Base-by-base conservation (phyloP, 805 yeast species). In the Yarrowia keelungensis region DNA sequence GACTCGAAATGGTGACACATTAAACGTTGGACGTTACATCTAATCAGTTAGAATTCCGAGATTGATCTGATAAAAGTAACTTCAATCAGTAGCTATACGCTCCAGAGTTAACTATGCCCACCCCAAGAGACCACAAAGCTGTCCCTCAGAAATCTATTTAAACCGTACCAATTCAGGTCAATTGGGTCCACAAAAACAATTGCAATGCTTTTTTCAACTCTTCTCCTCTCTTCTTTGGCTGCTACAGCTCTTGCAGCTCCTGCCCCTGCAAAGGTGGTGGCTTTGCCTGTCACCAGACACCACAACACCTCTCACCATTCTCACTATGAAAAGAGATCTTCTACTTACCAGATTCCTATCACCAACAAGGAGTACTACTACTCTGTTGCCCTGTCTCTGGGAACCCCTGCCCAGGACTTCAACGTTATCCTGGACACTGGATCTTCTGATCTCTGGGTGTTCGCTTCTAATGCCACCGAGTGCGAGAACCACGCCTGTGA, bases 401-500 rank as follows among this genome's bases (percentile, higher is more conserved):
- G 94, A 5, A 84, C 91, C 0, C 83, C 87, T 1, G 73, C 80
- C 0, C 88, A 88, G 73, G 75, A 79, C 9, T 79, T 88, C 5
- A 80, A 79, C 3, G 85, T 88, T 8, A 75, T 87, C 56, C 75
- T 88, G 16, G 92, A 89, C 73, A 88, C 92, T 1, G 92, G 92
- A 1, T 87, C 91, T 0, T 83, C 89, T 0, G 92, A 88, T 75
- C 75, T 88, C 53, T 87, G 90, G 89, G 84, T 88, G 41, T 80
- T 69, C 58, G 41, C 73, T 8, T 65, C 68, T 3, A 38, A 53
- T 11, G 65, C 32, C 11, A n/a, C 68, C 9, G 35, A 42, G 8
- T 56, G 59, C 19, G 69, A 26, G 8, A 32, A 51, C 43, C 43
- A 53, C n/a, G 46, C 45, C n/a, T 32, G 38, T 11, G 53, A 35